Conservation (phyloP, 1,139 yeast species). For the Taiozyma sp. region DNA sequence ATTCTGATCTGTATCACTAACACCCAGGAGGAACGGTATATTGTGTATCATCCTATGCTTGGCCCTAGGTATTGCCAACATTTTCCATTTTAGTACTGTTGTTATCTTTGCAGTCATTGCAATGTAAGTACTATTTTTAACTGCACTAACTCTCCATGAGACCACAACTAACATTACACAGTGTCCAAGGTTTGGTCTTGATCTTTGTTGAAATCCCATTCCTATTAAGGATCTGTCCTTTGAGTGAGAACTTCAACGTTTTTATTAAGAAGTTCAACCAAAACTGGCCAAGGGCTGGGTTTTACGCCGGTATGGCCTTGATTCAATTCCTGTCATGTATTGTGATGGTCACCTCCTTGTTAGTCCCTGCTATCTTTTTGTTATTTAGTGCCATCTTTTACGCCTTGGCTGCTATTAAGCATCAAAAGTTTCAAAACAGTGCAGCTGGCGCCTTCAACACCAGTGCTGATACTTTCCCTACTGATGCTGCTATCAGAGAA, state of each 20-base stretch:
- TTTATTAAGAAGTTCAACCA: constrained; percentile 69
- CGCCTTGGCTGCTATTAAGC: constrained; percentile 69
- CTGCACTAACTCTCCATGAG: neutral
- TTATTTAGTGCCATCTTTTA: constrained; percentile 68
- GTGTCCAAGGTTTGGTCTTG: constrained; percentile 78
- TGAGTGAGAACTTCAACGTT: constrained; percentile 78
- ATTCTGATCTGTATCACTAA: constrained; percentile 4
- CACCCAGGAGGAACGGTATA: constrained; percentile 50
- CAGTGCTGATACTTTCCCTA: constrained; percentile 35
- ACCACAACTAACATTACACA: constrained; percentile 7
- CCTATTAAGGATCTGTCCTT: constrained; percentile 82
- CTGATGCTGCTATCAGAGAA: constrained; percentile 38
- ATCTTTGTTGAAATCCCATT: constrained; percentile 91
- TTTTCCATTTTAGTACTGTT: constrained; percentile 79
- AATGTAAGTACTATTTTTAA: constrained; percentile 32
- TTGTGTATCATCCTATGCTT: constrained; percentile 71
- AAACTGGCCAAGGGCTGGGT: constrained; percentile 59
- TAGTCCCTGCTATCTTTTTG: constrained; percentile 79
- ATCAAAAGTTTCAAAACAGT: constrained; percentile 74
- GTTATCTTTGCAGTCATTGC: constrained; percentile 81
- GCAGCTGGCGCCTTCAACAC: constrained; percentile 29
- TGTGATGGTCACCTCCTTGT: constrained; percentile 71
- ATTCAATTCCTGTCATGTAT: constrained; percentile 82
- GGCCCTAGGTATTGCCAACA: constrained; percentile 88
- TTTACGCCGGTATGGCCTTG: constrained; percentile 63